Base-by-base conservation (phyloP, 1,284 basidiomycete genomes). In the Ustilago cynodontis region DNA sequence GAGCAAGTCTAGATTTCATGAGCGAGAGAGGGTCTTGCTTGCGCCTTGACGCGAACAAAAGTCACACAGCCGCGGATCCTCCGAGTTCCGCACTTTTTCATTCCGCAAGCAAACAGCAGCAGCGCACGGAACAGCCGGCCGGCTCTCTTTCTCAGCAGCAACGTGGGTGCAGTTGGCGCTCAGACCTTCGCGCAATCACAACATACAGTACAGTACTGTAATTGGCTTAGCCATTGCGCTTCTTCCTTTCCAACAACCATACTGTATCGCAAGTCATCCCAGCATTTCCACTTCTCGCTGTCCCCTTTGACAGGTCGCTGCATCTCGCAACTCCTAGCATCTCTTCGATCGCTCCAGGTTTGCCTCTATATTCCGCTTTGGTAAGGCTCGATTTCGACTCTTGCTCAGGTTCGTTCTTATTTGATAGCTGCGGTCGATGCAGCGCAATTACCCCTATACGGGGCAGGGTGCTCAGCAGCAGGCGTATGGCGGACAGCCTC, bases 401-500 rank as follows among this genome's bases (percentile, higher is more conserved):
- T 49, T 26, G 24, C 0, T 14, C 28, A 22, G 28, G 13, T n/a
- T 33, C 26, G 50, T 43, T 43, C 41, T n/a, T 43, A 7, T 14
- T n/a, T 20, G 51, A 9, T 45, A 53, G 47, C 14, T 24, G 31
- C 49, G 33, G 28, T 18, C 64, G 35, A 71, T 71, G 70, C 66
- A 71, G 60, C 70, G 64, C 39, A 66, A 39, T 51, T 59, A 63
- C 43, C 70, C 64, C 8, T 66, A 71, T 52, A 45, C 51, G 8
- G 64, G 50, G 29, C 54, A 61, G 33, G 69, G 63, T 10, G 45
- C 51, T 7, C 60, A 68, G 51, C 59, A 55, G 24, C 20, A 56
- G 14, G 55, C 59, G 2, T 66, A 65, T 29, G 72, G 59, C 28
- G 72, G 59, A 4, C 67, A 71, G 45, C 72, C 72, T 39, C 71